phyloP scores from a whole-genome alignment of 2,329 filamentous ascomycete genomes.

The Sphaerulina populicola region DNA sequence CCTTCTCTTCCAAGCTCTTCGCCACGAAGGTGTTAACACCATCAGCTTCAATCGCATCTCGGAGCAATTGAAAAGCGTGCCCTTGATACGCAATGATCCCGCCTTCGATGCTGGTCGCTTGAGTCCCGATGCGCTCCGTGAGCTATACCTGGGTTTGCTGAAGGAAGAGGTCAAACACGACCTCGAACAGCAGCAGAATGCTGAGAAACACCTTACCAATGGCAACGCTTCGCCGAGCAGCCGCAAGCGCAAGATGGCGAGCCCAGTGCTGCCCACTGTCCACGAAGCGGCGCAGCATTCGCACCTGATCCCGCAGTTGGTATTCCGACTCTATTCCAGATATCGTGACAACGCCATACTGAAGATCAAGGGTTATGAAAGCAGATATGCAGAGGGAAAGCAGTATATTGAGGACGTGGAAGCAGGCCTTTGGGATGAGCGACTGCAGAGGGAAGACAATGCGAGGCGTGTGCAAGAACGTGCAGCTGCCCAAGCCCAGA shows the following conservation, averaged over 20 bases:
- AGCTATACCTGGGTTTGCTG: slow-evolving; percentile 68
- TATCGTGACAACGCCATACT: slow-evolving; percentile 64
- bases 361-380: slow-evolving; percentile 68
- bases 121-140: slow-evolving; percentile 66
- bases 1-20: slow-evolving; percentile 72
- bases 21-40: slow-evolving; percentile 57
- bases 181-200: slow-evolving; percentile 26
- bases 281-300: slow-evolving; percentile 58
- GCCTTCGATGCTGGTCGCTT: slow-evolving; percentile 67
- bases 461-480: slow-evolving; percentile 8
- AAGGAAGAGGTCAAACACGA: slow-evolving; percentile 57
- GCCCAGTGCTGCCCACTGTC: slow-evolving; percentile 55
- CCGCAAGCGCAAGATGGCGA: slow-evolving; percentile 67
- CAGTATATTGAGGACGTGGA: slow-evolving; percentile 63
- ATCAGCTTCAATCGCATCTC: slow-evolving; percentile 63
- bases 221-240: slow-evolving; percentile 45
- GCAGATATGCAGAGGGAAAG: slow-evolving; percentile 50
- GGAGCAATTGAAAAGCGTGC: slow-evolving; percentile 63
- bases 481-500: slow-evolving; percentile 12
- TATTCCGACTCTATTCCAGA: slow-evolving; percentile 64
- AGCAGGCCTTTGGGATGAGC: slow-evolving; percentile 48
- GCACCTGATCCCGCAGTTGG: slow-evolving; percentile 60
- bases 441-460: slow-evolving; percentile 21
- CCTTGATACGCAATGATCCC: slow-evolving; percentile 59
- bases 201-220: slow-evolving; percentile 31